Conservation (phyloP, 2,329 filamentous ascomycete genomes). For the Elsinoe australis region DNA sequence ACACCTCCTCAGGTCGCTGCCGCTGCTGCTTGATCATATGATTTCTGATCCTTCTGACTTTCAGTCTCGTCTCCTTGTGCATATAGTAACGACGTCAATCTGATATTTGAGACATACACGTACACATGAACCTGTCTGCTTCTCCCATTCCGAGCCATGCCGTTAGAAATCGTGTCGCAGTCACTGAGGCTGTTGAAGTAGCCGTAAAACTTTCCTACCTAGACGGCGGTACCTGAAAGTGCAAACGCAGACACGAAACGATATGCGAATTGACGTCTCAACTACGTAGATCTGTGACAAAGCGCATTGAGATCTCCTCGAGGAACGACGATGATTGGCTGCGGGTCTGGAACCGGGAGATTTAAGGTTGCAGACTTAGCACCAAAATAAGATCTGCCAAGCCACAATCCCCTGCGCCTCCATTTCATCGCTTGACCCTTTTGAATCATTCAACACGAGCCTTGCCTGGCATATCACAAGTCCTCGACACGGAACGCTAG, state of each 20-base stretch:
- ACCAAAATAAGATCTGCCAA: background rate
- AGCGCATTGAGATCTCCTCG: background rate
- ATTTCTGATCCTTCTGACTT: background rate
- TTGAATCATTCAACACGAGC: too few species aligned
- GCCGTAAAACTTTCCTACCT: too few species aligned
- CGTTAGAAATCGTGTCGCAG: too few species aligned
- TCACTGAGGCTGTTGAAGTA: too few species aligned
- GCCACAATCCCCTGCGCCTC: background rate
- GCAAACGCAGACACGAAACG: too few species aligned
- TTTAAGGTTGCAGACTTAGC: background rate
- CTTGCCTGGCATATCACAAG: background rate
- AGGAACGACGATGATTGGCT: background rate
- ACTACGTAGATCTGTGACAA: background rate
- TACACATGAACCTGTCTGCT: background rate
- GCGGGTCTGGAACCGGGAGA: background rate
- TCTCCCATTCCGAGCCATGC: background rate
- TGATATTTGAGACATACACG: background rate
- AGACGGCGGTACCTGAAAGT: too few species aligned
- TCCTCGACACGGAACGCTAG: too few species aligned
- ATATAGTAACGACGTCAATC: constrained; percentile 14
- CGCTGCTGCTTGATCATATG: constrained; percentile 7
- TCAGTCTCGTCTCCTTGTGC: background rate
- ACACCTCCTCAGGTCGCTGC: background rate
- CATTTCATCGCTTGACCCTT: background rate
- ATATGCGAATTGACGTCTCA: background rate